Evolutionary conservation across 225 moss, liverwort and hornwort species (phyloP).

Genomic region (Marchantia polymorpha): DNA sequence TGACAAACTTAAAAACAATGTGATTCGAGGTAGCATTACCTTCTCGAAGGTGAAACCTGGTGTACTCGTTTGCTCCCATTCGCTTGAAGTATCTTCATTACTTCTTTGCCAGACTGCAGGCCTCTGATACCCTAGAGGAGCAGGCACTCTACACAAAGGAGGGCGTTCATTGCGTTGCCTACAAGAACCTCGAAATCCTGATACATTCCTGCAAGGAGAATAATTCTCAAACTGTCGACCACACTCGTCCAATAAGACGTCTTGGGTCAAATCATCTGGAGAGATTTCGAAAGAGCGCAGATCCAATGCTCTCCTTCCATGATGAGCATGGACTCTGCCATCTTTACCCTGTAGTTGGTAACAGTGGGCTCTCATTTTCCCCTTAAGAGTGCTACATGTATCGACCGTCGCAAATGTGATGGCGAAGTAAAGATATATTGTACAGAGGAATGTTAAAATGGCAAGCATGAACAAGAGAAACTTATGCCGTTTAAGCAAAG

Average conservation of each 20-base stretch:
- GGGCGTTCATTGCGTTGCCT: slow-evolving; percentile 17
- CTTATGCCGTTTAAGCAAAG: slow-evolving; percentile 18
- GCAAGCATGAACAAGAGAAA: slow-evolving; percentile 31
- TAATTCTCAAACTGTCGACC: slow-evolving; percentile 6
- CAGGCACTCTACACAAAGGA: slow-evolving; percentile 21
- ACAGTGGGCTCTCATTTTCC: slow-evolving; percentile 1
- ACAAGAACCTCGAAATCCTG: neutral
- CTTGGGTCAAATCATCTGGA: neutral
- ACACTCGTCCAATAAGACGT: neutral
- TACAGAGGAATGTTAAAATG: slow-evolving; percentile 25
- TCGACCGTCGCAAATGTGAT: slow-evolving; percentile 20
- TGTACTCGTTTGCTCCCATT: neutral
- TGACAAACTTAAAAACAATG: too few species aligned
- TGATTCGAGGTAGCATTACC: neutral
- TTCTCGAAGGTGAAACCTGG: neutral
- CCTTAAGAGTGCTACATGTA: slow-evolving; percentile 15
- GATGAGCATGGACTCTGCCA: neutral
- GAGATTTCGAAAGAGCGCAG: neutral
- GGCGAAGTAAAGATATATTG: slow-evolving; percentile 30
- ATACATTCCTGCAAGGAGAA: slow-evolving; percentile 11
- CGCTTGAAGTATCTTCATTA: neutral
- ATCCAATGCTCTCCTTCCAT: neutral
- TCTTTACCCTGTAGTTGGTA: neutral
- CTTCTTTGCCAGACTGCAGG: neutral
- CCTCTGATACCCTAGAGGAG: slow-evolving; percentile 10